Base-by-base conservation (phyloP, 2,329 filamentous ascomycete species). In the Neonectria neomacrospora region DNA sequence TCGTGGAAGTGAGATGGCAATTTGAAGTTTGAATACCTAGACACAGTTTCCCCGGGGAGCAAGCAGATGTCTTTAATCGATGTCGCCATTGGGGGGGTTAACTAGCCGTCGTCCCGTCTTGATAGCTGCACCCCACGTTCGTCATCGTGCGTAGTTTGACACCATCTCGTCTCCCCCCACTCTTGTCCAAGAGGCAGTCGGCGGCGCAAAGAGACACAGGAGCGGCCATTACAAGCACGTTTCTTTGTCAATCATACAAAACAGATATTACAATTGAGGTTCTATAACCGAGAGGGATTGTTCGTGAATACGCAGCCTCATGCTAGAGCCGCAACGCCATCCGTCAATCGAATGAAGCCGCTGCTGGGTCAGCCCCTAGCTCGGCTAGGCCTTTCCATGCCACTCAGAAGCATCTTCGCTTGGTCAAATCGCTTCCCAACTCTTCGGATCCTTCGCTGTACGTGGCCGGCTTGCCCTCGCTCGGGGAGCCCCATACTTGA, bases 191-290 rank as follows among this genome's bases (percentile, higher is more conserved):
- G 28, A 20, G 14, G 39, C 53, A 20, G 23, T 47, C 28, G n/a
- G n/a, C n/a, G 11, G 23, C 12, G 10, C 28, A n/a, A 11, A n/a
- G 26, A 32, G 9, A 5, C 26, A 10, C 5, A 10, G n/a, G 2
- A 9, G 3, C 8, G 2, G 20, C 5, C 28, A 45, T 18, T 28
- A 47, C 5, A 12, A 42, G 4, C 23, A 28, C 10, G 5, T 18
- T 26, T 10, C 28, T 28, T 23, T 22, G 16, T 48, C 50, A 37
- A 44, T 14, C 55, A 59, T 54, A 64, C 44, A 65, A 73, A 64
- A 69, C 70, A 64, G 58, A 70, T 72, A 72, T 70, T 73, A 73
- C 71, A 73, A 61, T 71, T 65, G 67, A 70, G 62, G 59, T 67
- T 55, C 37, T 67, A 68, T 61, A 63, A 61, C 59, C 65, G 71